Conservation (phyloP, 179 eudicot genomes). For the Beta corolliflora region DNA sequence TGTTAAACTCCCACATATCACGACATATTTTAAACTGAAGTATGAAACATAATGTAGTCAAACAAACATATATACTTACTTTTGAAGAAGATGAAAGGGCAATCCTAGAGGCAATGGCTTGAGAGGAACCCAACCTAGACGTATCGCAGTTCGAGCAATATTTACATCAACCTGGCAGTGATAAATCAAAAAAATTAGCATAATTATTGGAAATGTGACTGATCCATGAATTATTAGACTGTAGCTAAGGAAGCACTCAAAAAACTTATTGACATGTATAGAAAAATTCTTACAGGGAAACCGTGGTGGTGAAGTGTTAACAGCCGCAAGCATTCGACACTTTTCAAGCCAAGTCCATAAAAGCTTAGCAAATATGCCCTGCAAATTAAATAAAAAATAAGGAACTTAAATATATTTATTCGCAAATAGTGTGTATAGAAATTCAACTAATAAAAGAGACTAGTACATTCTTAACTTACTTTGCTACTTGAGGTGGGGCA, state of each 20-base stretch:
- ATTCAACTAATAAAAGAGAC: not conserved
- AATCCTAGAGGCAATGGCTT: conserved; percentile 63
- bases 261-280: too few species aligned
- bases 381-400: not conserved
- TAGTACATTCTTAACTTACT: conserved; percentile 42
- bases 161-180: conserved; percentile 74
- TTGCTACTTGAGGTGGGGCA: conserved; percentile 65
- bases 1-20: too few species aligned
- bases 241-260: too few species aligned
- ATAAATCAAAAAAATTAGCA: not conserved
- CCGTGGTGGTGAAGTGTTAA: conserved; percentile 77
- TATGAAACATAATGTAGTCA: not conserved
- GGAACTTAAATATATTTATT: not conserved
- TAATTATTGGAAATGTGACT: too few species aligned
- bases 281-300: conserved; percentile 62
- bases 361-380: conserved; percentile 73
- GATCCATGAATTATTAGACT: too few species aligned
- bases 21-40: too few species aligned
- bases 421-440: not conserved
- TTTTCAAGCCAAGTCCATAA: conserved; percentile 82
- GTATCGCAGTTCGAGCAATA: conserved; percentile 69
- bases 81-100: conserved; percentile 65
- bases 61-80: conserved; percentile 32
- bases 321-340: conserved; percentile 87
- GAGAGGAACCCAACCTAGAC: conserved; percentile 93